Conservation (phyloP, 2,329 filamentous ascomycete species). For the Colletotrichum sp. region DNA sequence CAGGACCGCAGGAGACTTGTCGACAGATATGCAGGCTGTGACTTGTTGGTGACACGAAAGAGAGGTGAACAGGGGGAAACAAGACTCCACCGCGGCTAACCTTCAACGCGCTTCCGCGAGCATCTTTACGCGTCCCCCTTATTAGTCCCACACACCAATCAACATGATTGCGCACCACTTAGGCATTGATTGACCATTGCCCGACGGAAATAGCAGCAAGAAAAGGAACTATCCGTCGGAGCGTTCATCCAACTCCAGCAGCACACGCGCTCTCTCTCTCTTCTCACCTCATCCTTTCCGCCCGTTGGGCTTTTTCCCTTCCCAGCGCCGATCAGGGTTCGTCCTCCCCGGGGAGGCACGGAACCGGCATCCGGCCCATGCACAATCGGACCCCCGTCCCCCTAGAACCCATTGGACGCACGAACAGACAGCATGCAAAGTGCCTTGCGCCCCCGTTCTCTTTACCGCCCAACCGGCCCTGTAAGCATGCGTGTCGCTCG, state of each 20-base stretch:
- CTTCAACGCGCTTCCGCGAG: neutral
- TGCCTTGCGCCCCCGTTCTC: neutral
- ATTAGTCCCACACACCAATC: neutral
- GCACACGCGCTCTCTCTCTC: neutral
- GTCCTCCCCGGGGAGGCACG: neutral
- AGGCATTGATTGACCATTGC: neutral
- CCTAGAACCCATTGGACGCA: neutral
- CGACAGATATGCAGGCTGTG: neutral
- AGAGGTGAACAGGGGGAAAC: neutral
- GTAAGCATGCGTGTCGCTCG: neutral
- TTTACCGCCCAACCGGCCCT: neutral
- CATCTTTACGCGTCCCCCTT: neutral
- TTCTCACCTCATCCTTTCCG: neutral
- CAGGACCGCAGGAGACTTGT: neutral
- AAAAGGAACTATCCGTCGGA: neutral
- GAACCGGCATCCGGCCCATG: neutral
- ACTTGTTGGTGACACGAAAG: neutral
- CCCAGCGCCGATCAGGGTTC: constrained; percentile 10
- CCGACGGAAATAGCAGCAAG: neutral
- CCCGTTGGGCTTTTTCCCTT: neutral
- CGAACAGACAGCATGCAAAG: neutral
- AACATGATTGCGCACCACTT: neutral
- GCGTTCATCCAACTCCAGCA: neutral
- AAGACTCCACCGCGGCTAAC: neutral
- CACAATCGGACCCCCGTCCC: neutral